These are phyloP conservation scores for Mucuna pruriens DNA, from an alignment of 306 rosid species.

Conservation along the genomic window DNA sequence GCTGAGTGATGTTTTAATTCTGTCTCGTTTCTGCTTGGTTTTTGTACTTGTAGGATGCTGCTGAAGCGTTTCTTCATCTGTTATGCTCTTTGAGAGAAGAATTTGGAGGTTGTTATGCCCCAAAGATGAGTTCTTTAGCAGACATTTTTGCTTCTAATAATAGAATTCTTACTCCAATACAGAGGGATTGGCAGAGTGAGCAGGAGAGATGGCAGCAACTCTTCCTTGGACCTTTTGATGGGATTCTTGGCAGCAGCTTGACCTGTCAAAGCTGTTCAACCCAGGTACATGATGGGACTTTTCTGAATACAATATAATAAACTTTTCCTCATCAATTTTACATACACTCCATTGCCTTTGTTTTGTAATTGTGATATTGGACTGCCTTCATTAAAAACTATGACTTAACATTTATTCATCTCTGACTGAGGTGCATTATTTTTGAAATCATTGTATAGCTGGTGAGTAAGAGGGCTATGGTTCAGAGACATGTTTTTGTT, in stretches of 20 bases:
- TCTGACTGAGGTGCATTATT: slow-evolving; percentile 13
- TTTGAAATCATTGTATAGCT: slow-evolving; percentile 29
- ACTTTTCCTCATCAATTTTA: background rate
- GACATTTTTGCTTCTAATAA: slow-evolving; percentile 63
- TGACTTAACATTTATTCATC: slow-evolving; percentile 14
- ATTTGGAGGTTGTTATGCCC: slow-evolving; percentile 63
- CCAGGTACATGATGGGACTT: slow-evolving; percentile 57
- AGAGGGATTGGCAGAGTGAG: slow-evolving; percentile 54
- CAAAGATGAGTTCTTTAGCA: slow-evolving; percentile 63
- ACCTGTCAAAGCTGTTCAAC: slow-evolving; percentile 89
- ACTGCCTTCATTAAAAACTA: background rate
- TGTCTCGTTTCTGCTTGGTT: slow-evolving; percentile 27
- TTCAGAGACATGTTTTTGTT: slow-evolving; percentile 17
- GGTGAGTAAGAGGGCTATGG: slow-evolving; percentile 4
- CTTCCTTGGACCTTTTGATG: slow-evolving; percentile 91
- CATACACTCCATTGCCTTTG: background rate
- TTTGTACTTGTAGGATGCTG: slow-evolving; percentile 78
- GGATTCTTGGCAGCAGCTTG: slow-evolving; percentile 85
- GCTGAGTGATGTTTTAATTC: slow-evolving; percentile 15
- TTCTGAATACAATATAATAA: slow-evolving; percentile 20
- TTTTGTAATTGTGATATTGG: slow-evolving; percentile 20
- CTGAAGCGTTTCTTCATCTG: slow-evolving; percentile 92
- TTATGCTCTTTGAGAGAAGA: slow-evolving; percentile 83
- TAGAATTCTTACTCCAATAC: slow-evolving; percentile 66
- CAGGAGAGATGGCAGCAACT: slow-evolving; percentile 74